Percentiles rank a stretch among this genome's conserved stretches.
phyloP scores from a whole-genome alignment of 1,284 basidiomycete species.

The Tausonia pullulans region DNA sequence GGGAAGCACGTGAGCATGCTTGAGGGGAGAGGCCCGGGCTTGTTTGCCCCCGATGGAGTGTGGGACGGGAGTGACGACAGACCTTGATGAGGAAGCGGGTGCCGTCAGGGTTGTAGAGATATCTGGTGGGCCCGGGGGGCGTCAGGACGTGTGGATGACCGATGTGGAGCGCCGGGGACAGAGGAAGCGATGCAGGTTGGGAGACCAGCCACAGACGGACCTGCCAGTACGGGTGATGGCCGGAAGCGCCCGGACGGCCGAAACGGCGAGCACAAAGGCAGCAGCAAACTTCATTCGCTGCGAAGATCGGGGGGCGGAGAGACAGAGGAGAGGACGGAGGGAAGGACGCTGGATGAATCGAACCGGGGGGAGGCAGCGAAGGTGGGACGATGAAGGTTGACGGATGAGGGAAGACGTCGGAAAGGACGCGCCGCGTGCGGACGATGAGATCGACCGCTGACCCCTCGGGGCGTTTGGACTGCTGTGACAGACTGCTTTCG shows the following conservation, averaged over 20 bases:
- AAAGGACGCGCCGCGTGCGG: neutral
- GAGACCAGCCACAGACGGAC: neutral
- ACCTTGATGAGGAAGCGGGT: constrained; percentile 74
- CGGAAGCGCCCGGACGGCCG: constrained; percentile 4
- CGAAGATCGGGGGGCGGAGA: no score
- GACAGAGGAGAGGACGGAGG: no score
- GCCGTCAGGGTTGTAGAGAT: constrained; percentile 61
- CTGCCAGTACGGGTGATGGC: constrained; percentile 8
- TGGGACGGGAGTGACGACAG: constrained; percentile 4
- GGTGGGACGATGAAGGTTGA: no score
- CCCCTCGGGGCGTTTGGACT: neutral
- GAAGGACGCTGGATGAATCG: no score
- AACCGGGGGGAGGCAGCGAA: no score
- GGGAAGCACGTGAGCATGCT: no score
- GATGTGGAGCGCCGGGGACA: neutral
- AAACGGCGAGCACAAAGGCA: neutral
- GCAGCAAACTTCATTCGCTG: no score
- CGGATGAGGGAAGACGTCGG: neutral
- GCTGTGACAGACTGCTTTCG: neutral
- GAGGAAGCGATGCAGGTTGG: neutral
- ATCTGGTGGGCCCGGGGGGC: constrained; percentile 36
- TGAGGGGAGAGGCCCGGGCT: no score
- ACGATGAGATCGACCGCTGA: neutral
- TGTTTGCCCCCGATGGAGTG: no score
- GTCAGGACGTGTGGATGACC: neutral